Evolutionary conservation across 78 protist genomes (phyloP), one percentile per base, ranked within the genome.

Genomic region (Dictyostelium intermedium): DNA sequence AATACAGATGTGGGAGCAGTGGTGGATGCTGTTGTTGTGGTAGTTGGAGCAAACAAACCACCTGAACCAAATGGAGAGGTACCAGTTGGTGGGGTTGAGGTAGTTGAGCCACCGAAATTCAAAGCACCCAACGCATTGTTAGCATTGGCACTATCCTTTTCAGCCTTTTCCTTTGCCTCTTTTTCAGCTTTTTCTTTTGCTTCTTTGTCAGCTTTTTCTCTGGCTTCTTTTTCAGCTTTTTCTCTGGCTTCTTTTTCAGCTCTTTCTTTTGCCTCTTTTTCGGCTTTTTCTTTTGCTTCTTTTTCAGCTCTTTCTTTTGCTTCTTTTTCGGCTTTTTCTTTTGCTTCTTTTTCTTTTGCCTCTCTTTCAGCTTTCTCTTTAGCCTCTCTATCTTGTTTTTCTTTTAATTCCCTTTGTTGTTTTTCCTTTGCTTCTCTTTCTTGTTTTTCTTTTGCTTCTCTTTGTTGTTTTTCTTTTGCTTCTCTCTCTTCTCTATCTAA

Each of bases 291-390:
- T 77, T 41, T 77, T 39, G 82, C 63, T 25, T 77, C 60, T 43
- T n/a, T 43, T 23, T 77, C 82, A 23, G 41, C 50, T 41, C 20
- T 77, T 77, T 77, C 82, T 77, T 77, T 74, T 27, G 81, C 56
- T 1, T 74, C 47, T 34, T 7, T 43, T 41, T 77, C 82, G n/a
- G 23, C 30, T 77, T 77, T 77, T n/a, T 35, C 63, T 16, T 72
- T 72, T 27, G 79, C 79, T 6, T 72, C 45, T 32, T 4, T 76
- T 10, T 76, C 82, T 16, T 72, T 72, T 27, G 79, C 79, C 16
- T 72, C 45, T 32, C 13, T 76, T 10, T 76, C 82, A 76, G 82
- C 82, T n/a, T 39, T 39, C 5, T 76, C 82, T 20, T 23, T 76
- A 0, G 47, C 82, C 11, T 39, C 56, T 23, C 45, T 72, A 5